Percentiles rank a stretch among this genome's conserved stretches.
Evolutionary conservation across 2,329 filamentous ascomycete species (phyloP).

Genomic region (Colletotrichum camelliae): DNA sequence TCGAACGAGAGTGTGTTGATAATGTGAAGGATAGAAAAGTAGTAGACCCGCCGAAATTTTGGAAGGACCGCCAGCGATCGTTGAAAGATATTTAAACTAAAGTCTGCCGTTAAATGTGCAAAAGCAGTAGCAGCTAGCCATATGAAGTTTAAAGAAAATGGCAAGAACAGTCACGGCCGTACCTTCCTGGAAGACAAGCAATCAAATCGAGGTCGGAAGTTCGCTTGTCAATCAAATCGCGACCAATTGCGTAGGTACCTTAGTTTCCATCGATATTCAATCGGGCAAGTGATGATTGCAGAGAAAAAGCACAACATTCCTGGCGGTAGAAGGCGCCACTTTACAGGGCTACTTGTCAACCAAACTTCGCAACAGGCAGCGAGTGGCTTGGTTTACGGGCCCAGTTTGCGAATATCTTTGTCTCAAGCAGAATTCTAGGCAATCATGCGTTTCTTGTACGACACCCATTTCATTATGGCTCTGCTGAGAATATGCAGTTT

Average conservation of each 20-base stretch:
- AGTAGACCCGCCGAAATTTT: neutral
- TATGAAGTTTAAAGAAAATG: neutral
- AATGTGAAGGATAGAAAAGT: neutral
- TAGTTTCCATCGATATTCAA: neutral
- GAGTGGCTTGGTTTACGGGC: neutral
- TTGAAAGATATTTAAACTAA: neutral
- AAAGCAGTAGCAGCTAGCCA: neutral
- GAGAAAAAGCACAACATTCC: neutral
- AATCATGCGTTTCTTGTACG: neutral
- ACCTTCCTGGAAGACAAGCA: neutral
- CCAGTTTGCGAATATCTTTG: neutral
- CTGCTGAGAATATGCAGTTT: neutral
- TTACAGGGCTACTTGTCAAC: neutral
- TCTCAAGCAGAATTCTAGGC: neutral
- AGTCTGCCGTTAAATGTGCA: rapidly evolving
- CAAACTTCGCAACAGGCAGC: neutral
- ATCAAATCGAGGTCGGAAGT: neutral
- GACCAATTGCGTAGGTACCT: too few relatives aligned
- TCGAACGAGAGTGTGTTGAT: neutral
- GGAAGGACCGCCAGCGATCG: neutral
- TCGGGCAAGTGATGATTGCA: neutral
- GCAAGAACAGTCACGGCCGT: neutral
- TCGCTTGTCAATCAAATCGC: neutral
- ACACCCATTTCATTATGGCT: neutral
- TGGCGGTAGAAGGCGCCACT: neutral